These are phyloP conservation scores for Mrakia frigida DNA, from an alignment of 768 basidiomycete genomes.

Conservation along the genomic window DNA sequence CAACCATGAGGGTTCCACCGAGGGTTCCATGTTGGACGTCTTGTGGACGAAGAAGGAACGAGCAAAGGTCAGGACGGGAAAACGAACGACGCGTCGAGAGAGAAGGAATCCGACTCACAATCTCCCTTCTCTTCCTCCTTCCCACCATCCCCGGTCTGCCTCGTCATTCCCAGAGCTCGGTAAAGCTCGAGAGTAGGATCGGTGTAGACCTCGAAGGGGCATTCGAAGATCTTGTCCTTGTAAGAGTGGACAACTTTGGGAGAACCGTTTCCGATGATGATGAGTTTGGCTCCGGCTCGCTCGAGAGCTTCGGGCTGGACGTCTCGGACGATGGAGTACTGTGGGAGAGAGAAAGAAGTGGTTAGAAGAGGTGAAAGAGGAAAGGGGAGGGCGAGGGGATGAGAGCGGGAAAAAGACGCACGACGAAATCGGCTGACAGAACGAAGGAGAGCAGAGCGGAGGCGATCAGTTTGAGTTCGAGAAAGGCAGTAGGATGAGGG, in stretches of 20 bases:
- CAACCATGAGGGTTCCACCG: conserved; percentile 67
- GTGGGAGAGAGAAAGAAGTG: background rate
- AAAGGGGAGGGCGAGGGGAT: background rate
- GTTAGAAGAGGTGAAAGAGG: background rate
- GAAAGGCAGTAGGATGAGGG: background rate
- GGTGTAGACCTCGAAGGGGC: conserved; percentile 69
- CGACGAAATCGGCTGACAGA: conserved; percentile 11
- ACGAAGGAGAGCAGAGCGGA: background rate
- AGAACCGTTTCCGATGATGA: conserved; percentile 75
- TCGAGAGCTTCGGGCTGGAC: conserved; percentile 51
- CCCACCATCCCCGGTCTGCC: conserved; percentile 51
- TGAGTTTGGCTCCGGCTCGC: conserved; percentile 42
- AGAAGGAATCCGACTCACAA: conserved; percentile 38
- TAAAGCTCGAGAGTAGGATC: conserved; percentile 64
- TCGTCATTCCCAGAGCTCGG: conserved; percentile 68
- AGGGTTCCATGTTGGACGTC: conserved; percentile 61
- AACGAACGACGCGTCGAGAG: background rate
- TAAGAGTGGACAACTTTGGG: conserved; percentile 45
- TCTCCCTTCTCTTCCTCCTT: conserved; percentile 50
- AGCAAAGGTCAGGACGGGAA: too few relatives aligned
- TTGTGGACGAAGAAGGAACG: background rate
- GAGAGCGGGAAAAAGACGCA: background rate
- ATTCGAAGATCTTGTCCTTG: conserved; percentile 59
- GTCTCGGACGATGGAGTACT: conserved; percentile 55
- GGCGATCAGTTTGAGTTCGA: background rate